phyloP scores from a whole-genome alignment of 192 early-diverging fungal genomes.

The Fimicolochytrium jonesii region DNA sequence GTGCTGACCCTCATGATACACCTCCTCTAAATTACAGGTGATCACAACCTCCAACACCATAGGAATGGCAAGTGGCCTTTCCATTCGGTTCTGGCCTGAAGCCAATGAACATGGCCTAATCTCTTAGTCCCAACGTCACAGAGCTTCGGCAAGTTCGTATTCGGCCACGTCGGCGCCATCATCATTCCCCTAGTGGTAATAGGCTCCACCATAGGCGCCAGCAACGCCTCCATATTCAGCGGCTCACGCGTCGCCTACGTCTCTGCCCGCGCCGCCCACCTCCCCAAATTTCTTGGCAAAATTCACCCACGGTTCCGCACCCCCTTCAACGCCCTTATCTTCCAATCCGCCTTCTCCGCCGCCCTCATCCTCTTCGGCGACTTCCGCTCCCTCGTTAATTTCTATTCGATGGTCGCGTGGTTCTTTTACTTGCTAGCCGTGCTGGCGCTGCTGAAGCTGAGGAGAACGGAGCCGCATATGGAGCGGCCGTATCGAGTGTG shows the following conservation, averaged over 20 bases:
- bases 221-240: conserved; percentile 74
- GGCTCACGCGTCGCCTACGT: conserved; percentile 67
- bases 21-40: too few relatives aligned
- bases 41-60: conserved; percentile 10
- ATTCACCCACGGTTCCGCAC: conserved; percentile 55
- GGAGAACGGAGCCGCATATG: conserved; percentile 61
- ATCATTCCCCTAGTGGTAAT: conserved; percentile 70
- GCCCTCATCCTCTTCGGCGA: conserved; percentile 62
- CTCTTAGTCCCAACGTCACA: too few relatives aligned
- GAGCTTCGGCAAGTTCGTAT: conserved; percentile 70
- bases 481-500: conserved; percentile 70
- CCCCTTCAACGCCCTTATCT: conserved; percentile 60
- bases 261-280: conserved; percentile 59
- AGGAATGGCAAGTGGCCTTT: conserved; percentile 8
- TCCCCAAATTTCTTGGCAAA: conserved; percentile 65
- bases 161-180: conserved; percentile 57
- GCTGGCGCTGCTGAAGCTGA: conserved; percentile 56
- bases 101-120: too few relatives aligned
- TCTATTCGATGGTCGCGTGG: conserved; percentile 75
- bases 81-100: too few relatives aligned
- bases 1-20: too few relatives aligned
- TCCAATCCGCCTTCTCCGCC: conserved; percentile 57
- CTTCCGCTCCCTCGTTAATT: conserved; percentile 68
- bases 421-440: conserved; percentile 66
- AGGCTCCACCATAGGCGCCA: conserved; percentile 68